phyloP scores from a whole-genome alignment of 495 filamentous ascomycete species.

The Parachaetomium inaequale region DNA sequence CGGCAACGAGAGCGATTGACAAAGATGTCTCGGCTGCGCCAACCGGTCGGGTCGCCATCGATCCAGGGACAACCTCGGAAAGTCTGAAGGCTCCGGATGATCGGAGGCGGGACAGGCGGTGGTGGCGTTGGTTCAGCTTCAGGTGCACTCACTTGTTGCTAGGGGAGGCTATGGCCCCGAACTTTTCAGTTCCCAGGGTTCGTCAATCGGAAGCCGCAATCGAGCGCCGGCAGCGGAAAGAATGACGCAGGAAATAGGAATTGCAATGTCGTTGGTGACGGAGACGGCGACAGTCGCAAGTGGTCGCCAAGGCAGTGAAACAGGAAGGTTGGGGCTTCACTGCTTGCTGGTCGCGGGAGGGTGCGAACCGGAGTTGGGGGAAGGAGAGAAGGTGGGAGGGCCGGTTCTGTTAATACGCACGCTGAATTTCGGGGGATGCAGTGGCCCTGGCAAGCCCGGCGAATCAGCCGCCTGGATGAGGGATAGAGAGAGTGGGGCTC shows the following conservation, averaged over 20 bases:
- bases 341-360: constrained; percentile 18
- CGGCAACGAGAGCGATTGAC: background rate
- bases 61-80: background rate
- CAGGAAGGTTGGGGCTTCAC: constrained; percentile 22
- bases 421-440: constrained; percentile 28
- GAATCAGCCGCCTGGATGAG: constrained; percentile 16
- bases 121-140: constrained; percentile 5
- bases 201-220: constrained; percentile 21
- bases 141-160: constrained; percentile 9
- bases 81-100: background rate
- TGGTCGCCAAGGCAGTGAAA: constrained; percentile 20
- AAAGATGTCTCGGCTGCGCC: background rate
- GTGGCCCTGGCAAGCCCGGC: constrained; percentile 19
- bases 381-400: constrained; percentile 32
- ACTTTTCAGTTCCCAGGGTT: background rate
- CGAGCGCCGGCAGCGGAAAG: constrained; percentile 8
- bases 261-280: constrained; percentile 5
- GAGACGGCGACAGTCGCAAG: constrained; percentile 12
- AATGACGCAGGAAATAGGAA: constrained; percentile 12
- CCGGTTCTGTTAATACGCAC: constrained; percentile 35
- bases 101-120: background rate
- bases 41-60: background rate
- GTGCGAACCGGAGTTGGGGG: constrained; percentile 30
- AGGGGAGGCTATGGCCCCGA: background rate
- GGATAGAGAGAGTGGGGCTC: constrained; percentile 24